A percentile compares a stretch with the other conserved stretches of the same genome.
These are phyloP conservation scores for Zymoseptoria passerinii DNA, from an alignment of 2,329 filamentous ascomycete genomes.

Conservation along the genomic window DNA sequence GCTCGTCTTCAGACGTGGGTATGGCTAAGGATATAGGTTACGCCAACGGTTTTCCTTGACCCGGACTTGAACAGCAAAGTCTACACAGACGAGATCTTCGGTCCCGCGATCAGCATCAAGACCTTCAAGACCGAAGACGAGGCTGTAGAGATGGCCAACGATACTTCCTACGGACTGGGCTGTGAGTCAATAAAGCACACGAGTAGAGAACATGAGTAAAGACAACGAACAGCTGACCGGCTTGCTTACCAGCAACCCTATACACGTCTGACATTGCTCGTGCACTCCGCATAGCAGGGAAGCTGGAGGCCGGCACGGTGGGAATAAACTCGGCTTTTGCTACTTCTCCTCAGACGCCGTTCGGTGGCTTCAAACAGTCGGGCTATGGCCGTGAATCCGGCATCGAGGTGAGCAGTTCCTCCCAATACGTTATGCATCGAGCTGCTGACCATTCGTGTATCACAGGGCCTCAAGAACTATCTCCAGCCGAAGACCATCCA, in stretches of 20 bases:
- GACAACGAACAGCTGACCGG: constrained; percentile 5
- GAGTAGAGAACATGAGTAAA: constrained; percentile 15
- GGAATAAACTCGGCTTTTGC: constrained; percentile 38
- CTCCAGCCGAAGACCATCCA: constrained; percentile 32
- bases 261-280: constrained; percentile 59
- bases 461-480: constrained; percentile 18
- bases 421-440: not conserved
- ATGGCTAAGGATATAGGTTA: constrained; percentile 26
- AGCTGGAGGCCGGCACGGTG: constrained; percentile 51
- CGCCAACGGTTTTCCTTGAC: constrained; percentile 40
- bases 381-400: constrained; percentile 7
- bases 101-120: constrained; percentile 30
- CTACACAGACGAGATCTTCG: constrained; percentile 32
- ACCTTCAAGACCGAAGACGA: constrained; percentile 30
- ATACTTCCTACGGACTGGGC: constrained; percentile 20
- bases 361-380: constrained; percentile 8
- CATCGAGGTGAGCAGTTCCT: not conserved
- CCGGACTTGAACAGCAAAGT: constrained; percentile 34
- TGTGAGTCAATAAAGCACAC: constrained; percentile 18
- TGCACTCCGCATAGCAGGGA: constrained; percentile 34
- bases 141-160: constrained; percentile 27
- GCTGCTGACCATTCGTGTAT: not conserved
- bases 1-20: not conserved
- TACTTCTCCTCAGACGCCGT: constrained; percentile 20
- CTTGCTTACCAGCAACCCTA: constrained; percentile 46